Base-by-base conservation (phyloP, 2,329 filamentous ascomycete species). In the Fusarium sp. region DNA sequence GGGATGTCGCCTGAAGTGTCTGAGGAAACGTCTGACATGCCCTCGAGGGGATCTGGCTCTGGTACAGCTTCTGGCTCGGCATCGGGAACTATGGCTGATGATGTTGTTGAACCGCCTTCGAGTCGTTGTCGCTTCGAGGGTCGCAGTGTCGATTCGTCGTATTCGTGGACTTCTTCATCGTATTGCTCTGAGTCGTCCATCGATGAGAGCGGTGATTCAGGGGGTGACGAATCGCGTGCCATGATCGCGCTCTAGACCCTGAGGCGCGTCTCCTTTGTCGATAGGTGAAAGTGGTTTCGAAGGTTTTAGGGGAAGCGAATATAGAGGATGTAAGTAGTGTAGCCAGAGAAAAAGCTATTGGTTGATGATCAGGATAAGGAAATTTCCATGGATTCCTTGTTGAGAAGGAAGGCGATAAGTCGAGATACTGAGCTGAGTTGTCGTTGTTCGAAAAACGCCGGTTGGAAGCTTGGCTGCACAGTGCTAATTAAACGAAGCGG, bases 1-100 rank as follows among this genome's bases (percentile, higher is more conserved):
- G 92, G 92, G 48, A 94, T 88, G 58, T 93, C 94, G 78, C 93
- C 93, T 33, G 92, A 94, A 49, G 92, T 96, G 79, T 99, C 96
- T 53, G 92, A 93, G 9, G 94, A 97, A 62, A 98, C 90, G 54
- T 94, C 92, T 51, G 88, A 88, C 81, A 87, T 81, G 71, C 82
- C 84, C 62, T 87, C 85, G 43, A 88, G 80, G 71, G 86, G 78
- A 78, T 89, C 79, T 62, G 85, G 78, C 51, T 84, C 80, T 14
- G 81, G 81, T 5, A 82, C 82, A 10, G 81, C 75, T 44, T 86
- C 84, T 48, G 78, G 78, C 55, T 84, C 82, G 26, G 75, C 78
- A 22, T 81, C 79, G 30, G 76, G 78, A 47, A 82, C 75, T 13
- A 80, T 75, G 17, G 82, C 81, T 0, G 83, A 82, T 13, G 83